Base-by-base conservation (phyloP, 2,329 filamentous ascomycete genomes). In the Cladophialophora exuberans region DNA sequence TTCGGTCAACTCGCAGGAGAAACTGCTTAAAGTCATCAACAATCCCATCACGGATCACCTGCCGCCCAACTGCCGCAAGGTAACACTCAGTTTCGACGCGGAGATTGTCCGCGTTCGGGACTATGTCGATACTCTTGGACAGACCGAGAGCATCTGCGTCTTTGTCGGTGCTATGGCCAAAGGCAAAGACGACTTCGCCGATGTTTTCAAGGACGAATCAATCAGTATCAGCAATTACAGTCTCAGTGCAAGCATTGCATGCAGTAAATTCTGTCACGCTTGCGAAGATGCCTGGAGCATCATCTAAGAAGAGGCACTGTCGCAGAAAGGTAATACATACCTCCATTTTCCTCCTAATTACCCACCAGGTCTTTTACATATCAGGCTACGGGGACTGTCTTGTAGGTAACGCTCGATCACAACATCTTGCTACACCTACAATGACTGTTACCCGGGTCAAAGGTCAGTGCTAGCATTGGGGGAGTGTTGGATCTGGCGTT, bases 81-180 rank as follows among this genome's bases (percentile, higher is more conserved):
- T 99, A 60, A 99, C 94, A 0, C 82, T 99, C 62, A 96, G 91
- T 73, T 97, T 95, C 72, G 93, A 99, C 66, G 87, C 91, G 2
- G 86, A 88, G 15, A 84, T 97, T 26, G 89, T 96, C 42, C 88
- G 89, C 43, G 89, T 94, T 28, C 83, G 89, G 65, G 91, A 97
- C 71, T 99, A 96, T 73, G 85, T 99, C 57, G 84, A 90, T 63
- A 84, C 83, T 3, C 78, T 97, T 7, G 84, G 82, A 10, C 79
- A 87, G 44, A 87, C 92, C 67, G 91, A 97, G 76, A 97, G 93
- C 76, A 90, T 97, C 54, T 97, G 93, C 69, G 93, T 99, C 60
- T 97, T 97, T 68, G 90, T 97, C 36, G 94, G 94, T 65, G 94
- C 94, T 65, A 99, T 99, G 93, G 94, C 94, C 56, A 97, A 97